These are phyloP conservation scores for Posidonia oceanica DNA, from an alignment of 116 monocot species.

Conservation along the genomic window DNA sequence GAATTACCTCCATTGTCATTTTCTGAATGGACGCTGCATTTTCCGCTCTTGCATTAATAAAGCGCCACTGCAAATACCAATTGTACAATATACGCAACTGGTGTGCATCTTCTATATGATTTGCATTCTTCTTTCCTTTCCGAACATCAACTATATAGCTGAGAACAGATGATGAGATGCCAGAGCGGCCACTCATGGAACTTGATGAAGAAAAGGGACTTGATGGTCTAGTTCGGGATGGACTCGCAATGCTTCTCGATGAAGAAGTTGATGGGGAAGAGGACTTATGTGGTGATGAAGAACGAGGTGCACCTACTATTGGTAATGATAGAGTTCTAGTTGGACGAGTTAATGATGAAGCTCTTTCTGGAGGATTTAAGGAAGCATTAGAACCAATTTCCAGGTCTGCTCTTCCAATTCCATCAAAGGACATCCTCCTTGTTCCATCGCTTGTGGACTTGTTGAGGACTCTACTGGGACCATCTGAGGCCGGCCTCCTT, in stretches of 20 bases:
- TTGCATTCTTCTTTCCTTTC: constrained; percentile 49
- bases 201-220: constrained; percentile 26
- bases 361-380: constrained; percentile 17
- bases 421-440: constrained; percentile 17
- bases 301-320: constrained; percentile 12
- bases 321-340: constrained; percentile 26
- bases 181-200: constrained; percentile 10
- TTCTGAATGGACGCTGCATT: constrained; percentile 34
- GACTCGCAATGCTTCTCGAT: constrained; percentile 18
- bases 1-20: constrained; percentile 41
- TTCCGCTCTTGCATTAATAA: constrained; percentile 51
- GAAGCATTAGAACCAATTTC: not conserved
- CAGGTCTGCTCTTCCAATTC: constrained; percentile 15
- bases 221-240: constrained; percentile 26
- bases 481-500: constrained; percentile 14
- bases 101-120: constrained; percentile 53
- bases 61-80: constrained; percentile 70
- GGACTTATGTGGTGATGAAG: constrained; percentile 42
- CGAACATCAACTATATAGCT: constrained; percentile 32
- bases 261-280: constrained; percentile 8
- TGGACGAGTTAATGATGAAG: constrained; percentile 9
- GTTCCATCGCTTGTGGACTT: constrained; percentile 16
- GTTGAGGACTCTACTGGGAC: constrained; percentile 13
- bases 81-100: constrained; percentile 58
- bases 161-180: constrained; percentile 18